phyloP scores from a whole-genome alignment of 2,329 filamentous ascomycete genomes.

The Herpotrichia juniperi region DNA sequence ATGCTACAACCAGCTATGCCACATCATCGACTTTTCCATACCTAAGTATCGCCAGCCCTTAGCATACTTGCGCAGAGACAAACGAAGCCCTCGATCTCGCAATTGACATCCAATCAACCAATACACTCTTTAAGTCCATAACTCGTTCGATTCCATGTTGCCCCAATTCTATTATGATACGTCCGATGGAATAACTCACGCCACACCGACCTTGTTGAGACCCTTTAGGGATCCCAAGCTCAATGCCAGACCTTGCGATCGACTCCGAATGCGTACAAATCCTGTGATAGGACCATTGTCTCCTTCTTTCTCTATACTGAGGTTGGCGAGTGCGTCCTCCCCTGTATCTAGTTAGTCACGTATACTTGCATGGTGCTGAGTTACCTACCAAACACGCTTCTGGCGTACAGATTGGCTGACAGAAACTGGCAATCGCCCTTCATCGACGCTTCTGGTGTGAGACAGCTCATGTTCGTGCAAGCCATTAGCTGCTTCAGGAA shows the following conservation, averaged over 20 bases:
- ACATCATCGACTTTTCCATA: constrained; percentile 10
- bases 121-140: neutral
- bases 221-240: constrained; percentile 95
- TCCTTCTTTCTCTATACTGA: constrained; percentile 97
- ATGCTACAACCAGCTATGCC: constrained; percentile 17
- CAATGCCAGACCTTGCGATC: constrained; percentile 91
- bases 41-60: constrained; percentile 2
- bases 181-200: constrained; percentile 15
- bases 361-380: neutral
- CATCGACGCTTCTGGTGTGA: constrained; percentile 94
- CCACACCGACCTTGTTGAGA: constrained; percentile 63
- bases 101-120: neutral
- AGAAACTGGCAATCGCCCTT: constrained; percentile 98
- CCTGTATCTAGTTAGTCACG: constrained; percentile 60
- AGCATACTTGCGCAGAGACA: neutral
- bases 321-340: constrained; percentile 95
- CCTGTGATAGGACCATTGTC: constrained; percentile 94
- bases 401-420: constrained; percentile 94
- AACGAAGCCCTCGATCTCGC: neutral
- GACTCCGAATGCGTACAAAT: constrained; percentile 96
- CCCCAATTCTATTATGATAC: neutral
- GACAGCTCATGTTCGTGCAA: constrained; percentile 97
- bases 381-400: constrained; percentile 94
- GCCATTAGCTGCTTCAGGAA: constrained; percentile 96
- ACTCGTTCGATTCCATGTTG: neutral